A percentile compares a stretch with the other conserved stretches of the same genome.
These are phyloP conservation scores for Sugiyamaella paludigena DNA, from an alignment of 1,139 yeast genomes.

Conservation along the genomic window DNA sequence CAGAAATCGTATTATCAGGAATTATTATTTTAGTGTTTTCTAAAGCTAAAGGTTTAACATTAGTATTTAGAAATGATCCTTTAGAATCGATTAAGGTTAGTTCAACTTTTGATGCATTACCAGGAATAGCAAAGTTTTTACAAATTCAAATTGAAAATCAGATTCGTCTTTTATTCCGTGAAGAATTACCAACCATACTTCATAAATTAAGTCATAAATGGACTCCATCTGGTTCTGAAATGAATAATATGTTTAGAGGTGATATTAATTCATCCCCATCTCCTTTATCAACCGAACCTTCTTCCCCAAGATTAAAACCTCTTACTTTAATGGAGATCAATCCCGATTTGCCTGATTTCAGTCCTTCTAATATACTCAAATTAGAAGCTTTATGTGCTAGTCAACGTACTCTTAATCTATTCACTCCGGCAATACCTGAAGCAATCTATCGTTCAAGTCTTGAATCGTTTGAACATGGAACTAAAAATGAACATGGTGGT, in stretches of 20 bases:
- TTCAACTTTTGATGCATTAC: constrained; percentile 81
- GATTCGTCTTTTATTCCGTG: constrained; percentile 75
- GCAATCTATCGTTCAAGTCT: constrained; percentile 53
- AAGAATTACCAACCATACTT: constrained; percentile 76
- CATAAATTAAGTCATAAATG: constrained; percentile 74
- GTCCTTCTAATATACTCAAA: constrained; percentile 68
- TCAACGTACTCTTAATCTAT: constrained; percentile 72
- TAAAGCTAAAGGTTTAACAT: constrained; percentile 75
- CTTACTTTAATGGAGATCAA: constrained; percentile 50
- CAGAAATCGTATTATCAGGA: constrained; percentile 72
- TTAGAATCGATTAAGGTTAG: constrained; percentile 76
- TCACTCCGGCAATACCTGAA: constrained; percentile 56
- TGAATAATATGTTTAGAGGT: constrained; percentile 1
- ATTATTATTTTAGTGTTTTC: constrained; percentile 83
- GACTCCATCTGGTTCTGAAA: constrained; percentile 46
- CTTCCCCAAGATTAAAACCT: constrained; percentile 30
- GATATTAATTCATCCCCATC: constrained; percentile 1
- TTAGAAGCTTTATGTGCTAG: constrained; percentile 69
- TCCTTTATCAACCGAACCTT: constrained; percentile 19
- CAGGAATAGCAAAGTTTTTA: constrained; percentile 74
- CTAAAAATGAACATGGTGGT: constrained; percentile 2
- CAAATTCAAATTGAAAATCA: constrained; percentile 82
- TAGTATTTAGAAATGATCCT: constrained; percentile 87
- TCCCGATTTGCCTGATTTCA: constrained; percentile 55
- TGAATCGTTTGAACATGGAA: constrained; percentile 26